Conservation (phyloP, 805 yeast genomes). For the Deakozyma indianensis region DNA sequence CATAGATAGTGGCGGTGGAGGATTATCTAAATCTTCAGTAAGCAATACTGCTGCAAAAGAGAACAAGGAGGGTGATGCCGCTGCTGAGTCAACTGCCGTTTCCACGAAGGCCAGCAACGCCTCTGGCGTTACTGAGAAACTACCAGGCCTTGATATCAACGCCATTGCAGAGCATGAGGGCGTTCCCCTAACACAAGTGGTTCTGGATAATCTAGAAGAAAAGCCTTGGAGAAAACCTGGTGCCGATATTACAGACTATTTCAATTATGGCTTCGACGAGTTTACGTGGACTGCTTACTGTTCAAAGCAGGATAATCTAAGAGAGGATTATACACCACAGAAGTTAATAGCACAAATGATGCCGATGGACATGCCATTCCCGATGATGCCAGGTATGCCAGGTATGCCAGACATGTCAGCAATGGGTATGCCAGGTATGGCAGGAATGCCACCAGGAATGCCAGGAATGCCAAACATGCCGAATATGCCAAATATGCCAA, state of each 20-base stretch:
- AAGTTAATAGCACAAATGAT: constrained; percentile 37
- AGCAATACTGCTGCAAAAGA: constrained; percentile 2
- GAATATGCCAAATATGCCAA: constrained; percentile 8
- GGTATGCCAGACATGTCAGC: constrained; percentile 16
- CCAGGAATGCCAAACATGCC: constrained; percentile 14
- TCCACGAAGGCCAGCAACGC: constrained; percentile 12
- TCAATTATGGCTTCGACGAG: constrained; percentile 94
- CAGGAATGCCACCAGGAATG: constrained; percentile 8
- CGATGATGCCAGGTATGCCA: constrained; percentile 14
- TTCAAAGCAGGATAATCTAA: constrained; percentile 65
- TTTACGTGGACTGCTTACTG: constrained; percentile 91
- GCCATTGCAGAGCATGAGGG: constrained; percentile 66
- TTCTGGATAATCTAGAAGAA: constrained; percentile 68
- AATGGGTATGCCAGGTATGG: constrained; percentile 6
- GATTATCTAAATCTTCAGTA: constrained; percentile 8
- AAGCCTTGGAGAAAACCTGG: constrained; percentile 99
- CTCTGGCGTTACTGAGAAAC: constrained; percentile 10
- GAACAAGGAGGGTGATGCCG: constrained; percentile 3
- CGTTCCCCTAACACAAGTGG: constrained; percentile 65
- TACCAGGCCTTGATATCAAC: constrained; percentile 47
- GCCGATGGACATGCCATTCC: constrained; percentile 16
- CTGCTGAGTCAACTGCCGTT: constrained; percentile 11
- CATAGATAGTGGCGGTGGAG: constrained; percentile 2
- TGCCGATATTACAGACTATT: constrained; percentile 85
- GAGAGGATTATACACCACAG: constrained; percentile 72